Evolutionary conservation across 768 basidiomycete genomes (phyloP).

Genomic region (Rhizopogon rudus): DNA sequence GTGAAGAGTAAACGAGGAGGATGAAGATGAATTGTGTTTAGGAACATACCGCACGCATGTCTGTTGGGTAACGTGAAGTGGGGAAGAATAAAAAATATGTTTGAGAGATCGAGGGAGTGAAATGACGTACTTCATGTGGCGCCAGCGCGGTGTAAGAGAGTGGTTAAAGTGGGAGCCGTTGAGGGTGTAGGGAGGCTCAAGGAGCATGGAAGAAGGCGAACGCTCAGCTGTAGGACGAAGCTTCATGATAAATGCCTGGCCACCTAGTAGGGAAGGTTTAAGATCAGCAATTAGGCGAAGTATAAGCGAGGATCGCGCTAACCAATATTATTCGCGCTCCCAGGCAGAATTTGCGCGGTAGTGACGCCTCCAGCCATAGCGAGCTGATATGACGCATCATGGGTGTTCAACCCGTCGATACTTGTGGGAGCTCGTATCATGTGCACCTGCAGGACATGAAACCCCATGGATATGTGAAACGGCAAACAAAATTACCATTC

Average conservation of each 20-base stretch:
- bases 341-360: slow-evolving; percentile 47
- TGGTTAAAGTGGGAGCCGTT: slow-evolving; percentile 14
- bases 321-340: slow-evolving; percentile 27
- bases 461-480: slow-evolving; percentile 3
- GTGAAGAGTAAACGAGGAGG: neutral
- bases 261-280: slow-evolving; percentile 26
- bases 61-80: slow-evolving; percentile 11
- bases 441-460: slow-evolving; percentile 28
- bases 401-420: slow-evolving; percentile 42
- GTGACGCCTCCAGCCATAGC: slow-evolving; percentile 44
- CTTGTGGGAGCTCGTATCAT: slow-evolving; percentile 53
- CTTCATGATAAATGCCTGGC: slow-evolving; percentile 49
- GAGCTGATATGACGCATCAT: slow-evolving; percentile 35
- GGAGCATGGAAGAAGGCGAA: slow-evolving; percentile 40
- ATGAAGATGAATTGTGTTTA: neutral
- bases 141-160: slow-evolving; percentile 18
- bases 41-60: slow-evolving; percentile 36
- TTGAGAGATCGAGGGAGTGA: neutral
- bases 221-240: slow-evolving; percentile 42
- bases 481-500: slow-evolving; percentile 13
- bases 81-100: neutral
- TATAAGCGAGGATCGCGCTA: slow-evolving; percentile 5
- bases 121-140: slow-evolving; percentile 22
- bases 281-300: neutral
- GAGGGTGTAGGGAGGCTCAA: slow-evolving; percentile 48